These are phyloP conservation scores for Cystoisospora suis DNA, from an alignment of 169 alveolate genomes.

Conservation along the genomic window DNA sequence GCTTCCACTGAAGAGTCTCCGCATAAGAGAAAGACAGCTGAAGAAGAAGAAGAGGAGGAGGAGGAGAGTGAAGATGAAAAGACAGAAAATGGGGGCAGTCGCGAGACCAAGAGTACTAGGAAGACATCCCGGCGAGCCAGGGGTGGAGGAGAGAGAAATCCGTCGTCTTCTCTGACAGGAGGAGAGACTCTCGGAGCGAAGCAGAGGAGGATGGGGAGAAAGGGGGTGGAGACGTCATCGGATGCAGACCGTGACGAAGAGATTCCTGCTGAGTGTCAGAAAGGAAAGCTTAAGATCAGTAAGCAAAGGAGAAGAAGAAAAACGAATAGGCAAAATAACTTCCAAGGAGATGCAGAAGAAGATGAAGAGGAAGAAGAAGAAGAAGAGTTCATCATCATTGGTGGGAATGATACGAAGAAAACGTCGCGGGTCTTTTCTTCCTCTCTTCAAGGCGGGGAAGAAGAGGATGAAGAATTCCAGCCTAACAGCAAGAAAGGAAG, in stretches of 20 bases:
- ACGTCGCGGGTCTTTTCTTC: no score
- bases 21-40: neutral
- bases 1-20: no score
- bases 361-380: neutral
- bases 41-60: neutral
- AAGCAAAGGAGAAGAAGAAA: neutral
- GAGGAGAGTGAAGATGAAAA: neutral
- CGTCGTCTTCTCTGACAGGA: no score
- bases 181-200: no score
- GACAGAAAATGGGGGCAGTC: neutral
- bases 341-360: neutral
- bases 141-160: no score
- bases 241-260: no score
- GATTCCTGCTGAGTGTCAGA: no score
- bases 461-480: neutral
- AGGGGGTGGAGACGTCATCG: no score
- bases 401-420: neutral
- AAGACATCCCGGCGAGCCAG: no score
- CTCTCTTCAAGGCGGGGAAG: no score
- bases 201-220: no score
- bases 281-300: no score
- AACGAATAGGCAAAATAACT: neutral
- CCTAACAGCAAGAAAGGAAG: neutral
- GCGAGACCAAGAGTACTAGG: neutral
- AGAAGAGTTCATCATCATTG: neutral